phyloP scores from a whole-genome alignment of 1,284 basidiomycete genomes.

The Hemileia vastatrix region DNA sequence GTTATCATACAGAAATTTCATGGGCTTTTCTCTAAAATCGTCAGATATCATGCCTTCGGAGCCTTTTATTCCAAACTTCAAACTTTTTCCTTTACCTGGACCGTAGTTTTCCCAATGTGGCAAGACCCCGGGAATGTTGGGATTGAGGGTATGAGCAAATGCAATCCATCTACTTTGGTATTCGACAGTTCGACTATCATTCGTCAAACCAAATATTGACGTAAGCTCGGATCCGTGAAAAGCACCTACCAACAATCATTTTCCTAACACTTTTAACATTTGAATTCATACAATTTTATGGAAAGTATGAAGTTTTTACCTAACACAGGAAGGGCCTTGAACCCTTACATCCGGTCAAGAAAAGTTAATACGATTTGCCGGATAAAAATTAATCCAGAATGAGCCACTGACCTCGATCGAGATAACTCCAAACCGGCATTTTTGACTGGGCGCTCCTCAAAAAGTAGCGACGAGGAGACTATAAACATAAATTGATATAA shows the following conservation, averaged over 20 bases:
- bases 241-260: no score
- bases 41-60: neutral
- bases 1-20: neutral
- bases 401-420: conserved; percentile 1
- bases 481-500: neutral
- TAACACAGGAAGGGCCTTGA: conserved; percentile 1
- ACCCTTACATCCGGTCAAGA: neutral
- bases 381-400: neutral
- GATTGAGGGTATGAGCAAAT: neutral
- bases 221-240: conserved; percentile 6
- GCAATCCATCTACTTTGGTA: conserved; percentile 7
- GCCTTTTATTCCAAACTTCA: conserved; percentile 1
- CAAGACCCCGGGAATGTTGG: neutral
- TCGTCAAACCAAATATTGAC: neutral
- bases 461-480: neutral
- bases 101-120: neutral
- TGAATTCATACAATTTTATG: no score
- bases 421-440: conserved; percentile 16
- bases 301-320: neutral
- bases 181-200: neutral
- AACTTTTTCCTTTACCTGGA: neutral
- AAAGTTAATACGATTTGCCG: neutral
- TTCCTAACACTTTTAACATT: no score
- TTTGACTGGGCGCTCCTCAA: neutral
- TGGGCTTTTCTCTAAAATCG: neutral